Evolutionary conservation across 768 basidiomycete genomes (phyloP), one percentile per base, ranked within the genome.

Genomic region (Saitozyma sp.): DNA sequence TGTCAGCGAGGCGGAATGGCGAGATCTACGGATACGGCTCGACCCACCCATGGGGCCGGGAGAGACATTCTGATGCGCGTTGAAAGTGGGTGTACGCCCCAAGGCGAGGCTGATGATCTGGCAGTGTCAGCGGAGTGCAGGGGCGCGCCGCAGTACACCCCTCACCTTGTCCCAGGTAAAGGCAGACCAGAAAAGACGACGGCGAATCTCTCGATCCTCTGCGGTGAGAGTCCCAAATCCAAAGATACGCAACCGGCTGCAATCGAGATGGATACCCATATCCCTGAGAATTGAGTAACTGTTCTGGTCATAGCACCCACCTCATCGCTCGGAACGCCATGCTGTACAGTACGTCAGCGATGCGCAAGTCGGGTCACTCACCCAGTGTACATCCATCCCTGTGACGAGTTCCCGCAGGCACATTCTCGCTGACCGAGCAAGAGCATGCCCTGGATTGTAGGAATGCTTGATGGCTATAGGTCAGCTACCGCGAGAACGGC

Each of bases 371-470:
- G 13, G 14, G 14, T 41, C n/a, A 58, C 64, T 49, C 51, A 66
- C 64, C 66, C 66, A 39, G 66, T 68, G 50, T 68, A 68, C 50
- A 61, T 42, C 66, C 66, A 68, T n/a, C 66, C 66, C 46, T 68
- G 66, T 1, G 59, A 54, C 9, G 53, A 43, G 17, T 63, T 64
- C 13, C 66, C 66, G 40, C 56, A 60, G 4, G 59, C 51, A 45
- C 66, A 64, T 45, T 68, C 66, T 46, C 63, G n/a, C 52, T 64
- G 62, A n/a, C 52, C 66, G 8, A 68, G 63, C 7, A 68, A 29
- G 11, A 68, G 55, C 37, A 68, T 38, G 4, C 63, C 66, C 50
- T 68, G 66, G 11, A 68, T 68, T 17, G 62, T 64, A n/a, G 66
- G 63, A 8, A 68, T 58, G 37, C 54, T 68, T 19, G 66, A 64